Evolutionary conservation across 257 asterid species (phyloP).

Genomic region (Solanum sitiens): DNA sequence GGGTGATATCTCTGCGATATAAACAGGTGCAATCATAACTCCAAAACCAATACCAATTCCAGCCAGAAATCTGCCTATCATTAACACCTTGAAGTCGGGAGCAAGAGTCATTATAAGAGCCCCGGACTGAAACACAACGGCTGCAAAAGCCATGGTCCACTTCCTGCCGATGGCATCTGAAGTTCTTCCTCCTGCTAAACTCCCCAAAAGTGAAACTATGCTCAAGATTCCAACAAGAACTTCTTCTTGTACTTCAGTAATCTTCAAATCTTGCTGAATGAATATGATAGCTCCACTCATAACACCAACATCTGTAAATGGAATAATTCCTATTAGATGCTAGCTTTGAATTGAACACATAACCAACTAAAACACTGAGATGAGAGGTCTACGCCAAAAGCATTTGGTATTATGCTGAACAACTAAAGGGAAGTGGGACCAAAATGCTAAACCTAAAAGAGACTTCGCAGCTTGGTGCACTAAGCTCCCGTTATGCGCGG

Average conservation of each 20-base stretch:
- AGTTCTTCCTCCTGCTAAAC: constrained; percentile 50
- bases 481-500: background rate
- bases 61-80: constrained; percentile 44
- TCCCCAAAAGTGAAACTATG: constrained; percentile 49
- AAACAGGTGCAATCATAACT: constrained; percentile 55
- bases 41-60: constrained; percentile 65
- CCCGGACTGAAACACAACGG: constrained; percentile 45
- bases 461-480: background rate
- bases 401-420: background rate
- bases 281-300: constrained; percentile 74
- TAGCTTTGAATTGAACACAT: background rate
- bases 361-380: background rate
- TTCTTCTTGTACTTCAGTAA: constrained; percentile 50
- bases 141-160: constrained; percentile 62
- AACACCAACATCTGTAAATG: constrained; percentile 54
- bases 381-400: background rate
- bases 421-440: background rate
- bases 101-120: constrained; percentile 55
- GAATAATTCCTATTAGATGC: background rate
- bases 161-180: constrained; percentile 62
- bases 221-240: constrained; percentile 49
- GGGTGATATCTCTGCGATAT: constrained; percentile 64
- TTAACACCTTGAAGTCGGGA: constrained; percentile 25
- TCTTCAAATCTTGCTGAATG: constrained; percentile 45
- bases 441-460: background rate